phyloP scores from a whole-genome alignment of 192 early-diverging fungal species.

The Rhizophagus prolifer region DNA sequence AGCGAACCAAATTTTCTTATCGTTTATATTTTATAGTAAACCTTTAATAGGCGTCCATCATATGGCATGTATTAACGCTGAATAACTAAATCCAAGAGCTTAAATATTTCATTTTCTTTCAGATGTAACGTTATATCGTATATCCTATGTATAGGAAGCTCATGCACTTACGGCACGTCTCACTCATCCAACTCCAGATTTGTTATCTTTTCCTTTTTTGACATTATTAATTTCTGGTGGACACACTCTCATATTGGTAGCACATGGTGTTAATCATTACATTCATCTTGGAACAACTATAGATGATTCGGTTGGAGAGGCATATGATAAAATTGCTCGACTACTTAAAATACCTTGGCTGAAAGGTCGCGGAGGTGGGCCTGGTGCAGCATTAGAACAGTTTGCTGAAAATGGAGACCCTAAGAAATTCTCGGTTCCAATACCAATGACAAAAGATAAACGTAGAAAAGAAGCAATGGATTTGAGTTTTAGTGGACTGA shows the following conservation, averaged over 20 bases:
- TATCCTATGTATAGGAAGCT: slow-evolving; percentile 52
- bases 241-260: slow-evolving; percentile 65
- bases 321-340: slow-evolving; percentile 76
- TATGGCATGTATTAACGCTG: slow-evolving; percentile 48
- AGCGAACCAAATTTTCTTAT: neutral
- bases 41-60: slow-evolving; percentile 80
- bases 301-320: slow-evolving; percentile 77
- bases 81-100: neutral
- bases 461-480: slow-evolving; percentile 47
- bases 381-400: slow-evolving; percentile 69
- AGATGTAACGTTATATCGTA: neutral
- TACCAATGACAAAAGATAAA: slow-evolving; percentile 63
- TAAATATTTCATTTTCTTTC: neutral
- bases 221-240: slow-evolving; percentile 76
- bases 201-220: slow-evolving; percentile 60
- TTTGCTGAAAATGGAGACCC: slow-evolving; percentile 57
- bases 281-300: slow-evolving; percentile 64
- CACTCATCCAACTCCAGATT: slow-evolving; percentile 36
- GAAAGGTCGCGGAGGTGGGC: slow-evolving; percentile 60
- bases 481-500: slow-evolving; percentile 79
- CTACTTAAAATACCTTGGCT: slow-evolving; percentile 66
- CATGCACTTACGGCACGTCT: slow-evolving; percentile 78
- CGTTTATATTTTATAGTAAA: slow-evolving; percentile 33
- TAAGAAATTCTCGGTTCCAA: slow-evolving; percentile 43
- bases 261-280: slow-evolving; percentile 58